Conservation (phyloP, 23 red algal species). For the Gracilaria caudata region DNA sequence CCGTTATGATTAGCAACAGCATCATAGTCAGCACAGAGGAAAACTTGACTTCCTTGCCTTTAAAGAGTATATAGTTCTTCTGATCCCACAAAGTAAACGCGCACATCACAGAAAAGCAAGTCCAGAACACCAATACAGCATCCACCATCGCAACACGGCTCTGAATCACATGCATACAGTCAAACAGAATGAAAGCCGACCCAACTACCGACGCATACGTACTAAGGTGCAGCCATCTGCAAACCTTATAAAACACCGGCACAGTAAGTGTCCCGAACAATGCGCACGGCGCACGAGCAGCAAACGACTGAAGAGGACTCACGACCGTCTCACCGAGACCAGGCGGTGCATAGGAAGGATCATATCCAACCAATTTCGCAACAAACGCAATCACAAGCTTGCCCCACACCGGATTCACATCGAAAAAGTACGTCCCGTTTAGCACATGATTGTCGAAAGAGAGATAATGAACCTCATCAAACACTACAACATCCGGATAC, state of each 20-base stretch:
- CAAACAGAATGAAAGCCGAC: slow-evolving; percentile 73
- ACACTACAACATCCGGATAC: slow-evolving; percentile 64
- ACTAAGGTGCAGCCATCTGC: slow-evolving; percentile 77
- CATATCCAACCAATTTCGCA: slow-evolving; percentile 66
- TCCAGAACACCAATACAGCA: slow-evolving; percentile 77
- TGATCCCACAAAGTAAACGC: slow-evolving; percentile 77
- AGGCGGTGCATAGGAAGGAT: slow-evolving; percentile 33
- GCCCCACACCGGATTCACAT: slow-evolving; percentile 93
- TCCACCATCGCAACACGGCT: slow-evolving; percentile 84
- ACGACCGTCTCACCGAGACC: slow-evolving; percentile 31
- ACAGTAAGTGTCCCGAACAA: slow-evolving; percentile 80
- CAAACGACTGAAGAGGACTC: slow-evolving; percentile 42
- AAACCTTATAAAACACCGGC: slow-evolving; percentile 66
- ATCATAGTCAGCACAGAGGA: slow-evolving; percentile 26
- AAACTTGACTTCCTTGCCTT: neutral
- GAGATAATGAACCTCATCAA: slow-evolving; percentile 94
- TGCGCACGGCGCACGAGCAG: slow-evolving; percentile 70
- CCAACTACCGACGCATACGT: slow-evolving; percentile 38
- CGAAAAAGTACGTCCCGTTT: slow-evolving; percentile 85
- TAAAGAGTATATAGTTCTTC: slow-evolving; percentile 31
- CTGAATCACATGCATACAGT: slow-evolving; percentile 86
- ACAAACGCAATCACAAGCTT: slow-evolving; percentile 80
- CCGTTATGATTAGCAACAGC: slow-evolving; percentile 52
- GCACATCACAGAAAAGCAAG: slow-evolving; percentile 62
- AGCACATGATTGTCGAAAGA: slow-evolving; percentile 79